A percentile compares a stretch with the other conserved stretches of the same genome.
These are phyloP conservation scores for Picochlorum sp. DNA, from an alignment of 139 green algal genomes.

Conservation along the genomic window DNA sequence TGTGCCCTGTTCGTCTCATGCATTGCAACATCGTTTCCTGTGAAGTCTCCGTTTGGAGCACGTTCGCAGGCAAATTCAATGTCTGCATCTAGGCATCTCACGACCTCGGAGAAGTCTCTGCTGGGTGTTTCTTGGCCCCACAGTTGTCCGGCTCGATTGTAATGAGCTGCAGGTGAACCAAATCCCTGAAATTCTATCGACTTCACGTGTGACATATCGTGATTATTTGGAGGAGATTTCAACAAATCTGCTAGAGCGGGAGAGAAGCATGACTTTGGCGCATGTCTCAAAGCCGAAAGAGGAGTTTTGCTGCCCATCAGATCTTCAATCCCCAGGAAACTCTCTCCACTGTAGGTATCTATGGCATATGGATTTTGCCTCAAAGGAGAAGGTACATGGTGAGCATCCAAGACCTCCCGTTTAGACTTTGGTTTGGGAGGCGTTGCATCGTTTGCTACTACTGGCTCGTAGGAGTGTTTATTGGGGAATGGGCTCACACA, in stretches of 20 bases:
- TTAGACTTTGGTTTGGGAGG: conserved; percentile 1
- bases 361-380: too few relatives aligned
- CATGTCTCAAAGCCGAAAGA: neutral
- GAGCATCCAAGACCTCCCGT: neutral
- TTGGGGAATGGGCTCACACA: too few relatives aligned
- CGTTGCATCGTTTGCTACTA: neutral
- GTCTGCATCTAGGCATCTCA: conserved; percentile 2
- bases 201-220: neutral
- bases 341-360: too few relatives aligned
- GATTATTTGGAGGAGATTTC: neutral
- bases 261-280: neutral
- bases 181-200: neutral
- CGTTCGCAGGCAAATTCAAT: neutral
- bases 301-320: neutral
- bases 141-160: neutral
- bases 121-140: neutral
- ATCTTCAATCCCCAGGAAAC: too few relatives aligned
- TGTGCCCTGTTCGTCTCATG: neutral
- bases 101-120: neutral
- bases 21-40: too few relatives aligned
- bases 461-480: too few relatives aligned
- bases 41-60: neutral
- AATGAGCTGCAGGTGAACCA: neutral
- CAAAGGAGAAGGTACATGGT: neutral
- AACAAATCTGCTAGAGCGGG: neutral